Percentiles rank a stretch among this genome's conserved stretches.
Evolutionary conservation across 2,329 filamentous ascomycete species (phyloP).

Genomic region (Aspergillus chevalieri): DNA sequence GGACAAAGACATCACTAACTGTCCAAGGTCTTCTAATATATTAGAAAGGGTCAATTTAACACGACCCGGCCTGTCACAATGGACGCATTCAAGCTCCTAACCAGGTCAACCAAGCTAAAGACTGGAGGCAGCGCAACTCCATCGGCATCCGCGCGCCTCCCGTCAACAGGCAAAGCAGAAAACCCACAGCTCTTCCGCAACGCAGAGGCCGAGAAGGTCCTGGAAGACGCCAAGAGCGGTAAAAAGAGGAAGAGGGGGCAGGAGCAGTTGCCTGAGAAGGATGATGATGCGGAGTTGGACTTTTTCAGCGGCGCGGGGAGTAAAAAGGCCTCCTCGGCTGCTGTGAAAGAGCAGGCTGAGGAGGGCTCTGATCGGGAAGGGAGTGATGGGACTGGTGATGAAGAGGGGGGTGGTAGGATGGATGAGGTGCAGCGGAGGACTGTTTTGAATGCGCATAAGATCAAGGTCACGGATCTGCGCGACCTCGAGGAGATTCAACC

Average conservation of each 20-base stretch:
- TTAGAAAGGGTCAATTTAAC: background rate
- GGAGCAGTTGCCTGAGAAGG: constrained; percentile 8
- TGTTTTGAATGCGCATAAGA: constrained; percentile 69
- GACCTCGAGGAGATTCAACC: constrained; percentile 36
- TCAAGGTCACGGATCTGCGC: constrained; percentile 76
- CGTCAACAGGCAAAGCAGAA: constrained; percentile 35
- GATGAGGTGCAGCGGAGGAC: constrained; percentile 67
- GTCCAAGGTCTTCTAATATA: background rate
- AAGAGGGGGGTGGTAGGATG: constrained; percentile 35
- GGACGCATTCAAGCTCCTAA: constrained; percentile 43
- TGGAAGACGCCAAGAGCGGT: constrained; percentile 19
- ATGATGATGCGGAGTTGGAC: constrained; percentile 25
- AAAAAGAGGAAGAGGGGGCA: constrained; percentile 34
- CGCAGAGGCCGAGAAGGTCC: constrained; percentile 22
- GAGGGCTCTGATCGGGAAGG: constrained; percentile 16
- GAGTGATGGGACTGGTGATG: constrained; percentile 17
- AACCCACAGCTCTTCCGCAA: constrained; percentile 34
- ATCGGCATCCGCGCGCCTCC: constrained; percentile 25
- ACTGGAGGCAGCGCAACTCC: constrained; percentile 19
- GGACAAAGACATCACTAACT: background rate
- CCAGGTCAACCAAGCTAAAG: constrained; percentile 40
- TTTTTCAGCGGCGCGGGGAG: constrained; percentile 31
- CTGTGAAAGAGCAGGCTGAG: constrained; percentile 12
- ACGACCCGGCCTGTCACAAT: constrained; percentile 19
- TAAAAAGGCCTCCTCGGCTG: constrained; percentile 9